A percentile compares a stretch with the other conserved stretches of the same genome.
Evolutionary conservation across 257 asterid genomes (phyloP).

Genomic region (Verbascum thapsus): DNA sequence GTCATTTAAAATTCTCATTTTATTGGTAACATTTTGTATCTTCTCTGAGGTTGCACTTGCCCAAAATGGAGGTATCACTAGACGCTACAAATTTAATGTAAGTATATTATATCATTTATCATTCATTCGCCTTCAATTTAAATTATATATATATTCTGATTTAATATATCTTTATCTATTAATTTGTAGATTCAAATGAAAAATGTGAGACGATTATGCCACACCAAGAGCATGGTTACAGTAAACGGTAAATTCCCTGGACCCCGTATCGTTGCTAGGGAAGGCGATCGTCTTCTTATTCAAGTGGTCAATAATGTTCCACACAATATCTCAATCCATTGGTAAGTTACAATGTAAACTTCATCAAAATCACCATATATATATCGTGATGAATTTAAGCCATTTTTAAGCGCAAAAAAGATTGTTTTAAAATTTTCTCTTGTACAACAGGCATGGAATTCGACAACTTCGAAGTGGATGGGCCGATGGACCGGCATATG

Average conservation of each 20-base stretch:
- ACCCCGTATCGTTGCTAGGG: constrained; percentile 58
- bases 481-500: constrained; percentile 72
- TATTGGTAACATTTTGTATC: constrained; percentile 30
- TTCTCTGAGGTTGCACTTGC: constrained; percentile 22
- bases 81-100: constrained; percentile 57
- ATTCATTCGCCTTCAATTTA: neutral
- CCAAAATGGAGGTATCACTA: constrained; percentile 26
- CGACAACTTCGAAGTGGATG: constrained; percentile 65
- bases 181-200: constrained; percentile 45
- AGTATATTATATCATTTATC: neutral
- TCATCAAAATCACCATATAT: neutral
- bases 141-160: neutral
- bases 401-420: too few species aligned
- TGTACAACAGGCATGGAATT: constrained; percentile 56
- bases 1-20: constrained; percentile 9
- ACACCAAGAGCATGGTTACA: constrained; percentile 51
- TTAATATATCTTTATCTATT: neutral
- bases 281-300: constrained; percentile 57
- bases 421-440: neutral
- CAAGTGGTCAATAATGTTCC: constrained; percentile 54
- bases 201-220: constrained; percentile 52
- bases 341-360: constrained; percentile 37
- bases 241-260: constrained; percentile 63
- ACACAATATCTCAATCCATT: constrained; percentile 56
- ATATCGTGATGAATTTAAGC: neutral